Evolutionary conservation across 352 stramenopile species (phyloP), one percentile per base, ranked within the genome.

Genomic region (Phytopythium oedochilum): DNA sequence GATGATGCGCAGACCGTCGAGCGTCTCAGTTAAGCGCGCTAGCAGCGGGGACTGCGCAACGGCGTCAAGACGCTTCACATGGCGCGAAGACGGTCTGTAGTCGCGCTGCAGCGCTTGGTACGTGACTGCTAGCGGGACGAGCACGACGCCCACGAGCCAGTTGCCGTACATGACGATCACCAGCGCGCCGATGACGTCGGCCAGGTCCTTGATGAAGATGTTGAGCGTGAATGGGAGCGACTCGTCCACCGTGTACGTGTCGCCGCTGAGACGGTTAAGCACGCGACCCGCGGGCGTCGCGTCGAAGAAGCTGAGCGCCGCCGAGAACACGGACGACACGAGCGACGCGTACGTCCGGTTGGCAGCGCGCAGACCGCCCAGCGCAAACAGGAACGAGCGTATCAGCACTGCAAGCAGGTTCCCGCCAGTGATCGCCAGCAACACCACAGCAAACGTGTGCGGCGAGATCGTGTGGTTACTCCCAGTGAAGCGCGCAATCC

Each of bases 191-290:
- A 78, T 23, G 7, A 97, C 68, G 12, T 89, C 83, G 1, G 82
- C 73, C 14, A 78, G 59, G 60, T 97, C 85, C 35, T 88, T 90
- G 14, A 97, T 60, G 46, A 94, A 92, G 35, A 96, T 82, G 55
- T 96, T 96, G 48, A 96, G 69, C 42, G 86, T 85, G 48, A 97
- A 96, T 8, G 89, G 88, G 15, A 96, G 63, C 17, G 81, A 89
- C 57, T 96, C 84, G 62, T 96, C 88, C 9, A 96, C 71, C 4
- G 75, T 66, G 51, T 93, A 96, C 10, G 82, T 91, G 47, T 95
- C 83, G 9, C 81, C 77, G 25, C 82, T 89, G n/a, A 93, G 53
- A 11, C 85, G 69, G 31, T 95, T 95, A 2, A 92, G 60, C 35
- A 95, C 75, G 15, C 81, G 81, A 0, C 83, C 85, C 17, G 75